Percentiles rank a stretch among this genome's conserved stretches.
Conservation (phyloP, 805 yeast genomes). For the Torulaspora quercuum region DNA sequence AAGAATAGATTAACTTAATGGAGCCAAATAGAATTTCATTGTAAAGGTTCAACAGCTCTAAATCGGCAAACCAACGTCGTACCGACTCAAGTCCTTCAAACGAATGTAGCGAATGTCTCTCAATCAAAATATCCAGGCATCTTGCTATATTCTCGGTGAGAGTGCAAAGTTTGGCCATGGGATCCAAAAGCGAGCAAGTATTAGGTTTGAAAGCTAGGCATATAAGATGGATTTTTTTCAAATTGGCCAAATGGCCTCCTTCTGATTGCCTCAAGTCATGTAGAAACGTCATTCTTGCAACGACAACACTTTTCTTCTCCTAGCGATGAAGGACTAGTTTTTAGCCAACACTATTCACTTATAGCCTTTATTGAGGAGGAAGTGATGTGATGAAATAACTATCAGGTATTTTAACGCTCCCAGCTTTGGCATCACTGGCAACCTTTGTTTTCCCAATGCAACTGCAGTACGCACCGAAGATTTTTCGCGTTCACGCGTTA, state of each 20-base stretch:
- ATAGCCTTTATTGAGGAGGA: no score
- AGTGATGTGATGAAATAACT: no score
- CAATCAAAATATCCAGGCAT: constrained; percentile 6
- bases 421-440: no score
- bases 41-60: constrained; percentile 15
- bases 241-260: constrained; percentile 3
- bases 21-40: constrained; percentile 16
- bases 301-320: no score
- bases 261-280: not conserved
- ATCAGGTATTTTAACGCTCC: no score
- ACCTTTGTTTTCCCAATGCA: no score
- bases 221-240: constrained; percentile 9
- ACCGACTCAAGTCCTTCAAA: constrained; percentile 4
- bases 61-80: constrained; percentile 10
- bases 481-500: constrained; percentile 17
- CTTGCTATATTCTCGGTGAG: constrained; percentile 9
- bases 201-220: constrained; percentile 11
- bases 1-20: constrained; percentile 16
- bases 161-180: constrained; percentile 9
- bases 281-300: constrained; percentile 5
- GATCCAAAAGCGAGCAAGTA: constrained; percentile 10
- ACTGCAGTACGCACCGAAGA: no score
- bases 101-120: constrained; percentile 4
- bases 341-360: no score
- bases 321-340: no score